These are phyloP conservation scores for Hymenoscyphus infarciens DNA, from an alignment of 2,329 filamentous ascomycete species.

Conservation along the genomic window DNA sequence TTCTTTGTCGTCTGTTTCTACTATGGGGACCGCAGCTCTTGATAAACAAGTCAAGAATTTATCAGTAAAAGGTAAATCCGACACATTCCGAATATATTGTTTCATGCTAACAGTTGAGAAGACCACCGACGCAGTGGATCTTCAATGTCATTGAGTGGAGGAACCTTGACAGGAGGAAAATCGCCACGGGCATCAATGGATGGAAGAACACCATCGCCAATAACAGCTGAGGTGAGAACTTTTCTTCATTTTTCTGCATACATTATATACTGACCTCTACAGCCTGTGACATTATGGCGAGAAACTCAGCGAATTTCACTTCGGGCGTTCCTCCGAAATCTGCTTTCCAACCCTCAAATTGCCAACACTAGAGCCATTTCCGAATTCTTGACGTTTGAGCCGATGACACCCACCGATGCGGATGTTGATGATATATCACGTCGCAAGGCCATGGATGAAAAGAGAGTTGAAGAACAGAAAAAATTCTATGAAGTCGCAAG, in stretches of 20 bases:
- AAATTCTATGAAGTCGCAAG: constrained; percentile 94
- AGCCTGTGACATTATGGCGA: constrained; percentile 66
- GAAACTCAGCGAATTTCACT: constrained; percentile 91
- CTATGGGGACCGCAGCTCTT: constrained; percentile 23
- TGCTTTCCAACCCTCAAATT: constrained; percentile 80
- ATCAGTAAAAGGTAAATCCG: constrained; percentile 41
- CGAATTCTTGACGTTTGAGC: constrained; percentile 75
- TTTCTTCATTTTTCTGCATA: not conserved
- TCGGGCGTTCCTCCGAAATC: constrained; percentile 80
- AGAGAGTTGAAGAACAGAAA: constrained; percentile 86
- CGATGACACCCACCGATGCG: constrained; percentile 72
- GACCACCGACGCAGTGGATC: constrained; percentile 41
- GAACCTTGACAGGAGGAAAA: constrained; percentile 34
- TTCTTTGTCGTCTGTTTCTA: constrained; percentile 59
- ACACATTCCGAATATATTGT: not conserved
- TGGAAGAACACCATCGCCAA: constrained; percentile 20
- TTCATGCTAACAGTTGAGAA: constrained; percentile 18
- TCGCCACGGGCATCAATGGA: constrained; percentile 48
- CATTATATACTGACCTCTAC: constrained; percentile 15
- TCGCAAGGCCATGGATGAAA: constrained; percentile 79
- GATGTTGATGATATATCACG: constrained; percentile 77
- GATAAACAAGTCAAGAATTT: constrained; percentile 36
- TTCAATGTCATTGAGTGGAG: constrained; percentile 33
- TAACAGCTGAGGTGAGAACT: constrained; percentile 19
- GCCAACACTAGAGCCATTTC: constrained; percentile 78